Conservation (phyloP, 2,329 filamentous ascomycete genomes). For the Pseudogymnoascus sp. region DNA sequence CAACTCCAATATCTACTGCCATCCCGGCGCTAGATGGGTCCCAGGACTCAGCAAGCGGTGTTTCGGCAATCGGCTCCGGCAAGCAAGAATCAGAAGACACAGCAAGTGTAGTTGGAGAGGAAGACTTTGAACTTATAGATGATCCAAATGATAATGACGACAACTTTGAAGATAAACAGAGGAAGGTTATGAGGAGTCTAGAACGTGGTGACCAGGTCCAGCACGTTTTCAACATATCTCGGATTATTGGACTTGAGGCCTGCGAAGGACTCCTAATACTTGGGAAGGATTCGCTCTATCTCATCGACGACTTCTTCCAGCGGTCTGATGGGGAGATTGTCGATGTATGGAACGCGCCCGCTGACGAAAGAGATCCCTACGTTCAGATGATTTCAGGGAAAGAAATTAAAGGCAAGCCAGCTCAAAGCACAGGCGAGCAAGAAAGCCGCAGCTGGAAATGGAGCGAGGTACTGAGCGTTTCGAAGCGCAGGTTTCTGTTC, state of each 20-base stretch:
- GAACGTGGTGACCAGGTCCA: constrained; percentile 88
- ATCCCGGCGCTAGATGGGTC: constrained; percentile 14
- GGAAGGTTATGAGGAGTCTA: constrained; percentile 91
- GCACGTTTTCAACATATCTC: constrained; percentile 89
- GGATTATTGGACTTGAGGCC: constrained; percentile 87
- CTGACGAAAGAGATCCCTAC: constrained; percentile 89
- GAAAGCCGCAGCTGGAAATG: constrained; percentile 88
- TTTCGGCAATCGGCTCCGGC: not conserved
- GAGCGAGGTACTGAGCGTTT: constrained; percentile 89
- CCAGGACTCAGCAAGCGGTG: constrained; percentile 10
- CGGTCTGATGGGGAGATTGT: constrained; percentile 93
- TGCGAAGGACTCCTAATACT: constrained; percentile 90
- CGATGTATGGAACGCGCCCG: constrained; percentile 86
- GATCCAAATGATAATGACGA: constrained; percentile 76
- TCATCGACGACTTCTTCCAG: constrained; percentile 95
- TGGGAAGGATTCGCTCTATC: constrained; percentile 84
- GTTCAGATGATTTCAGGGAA: constrained; percentile 84
- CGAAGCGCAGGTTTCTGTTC: constrained; percentile 90
- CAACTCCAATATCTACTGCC: constrained; percentile 13
- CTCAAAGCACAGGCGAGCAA: constrained; percentile 54
- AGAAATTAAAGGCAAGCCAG: constrained; percentile 52
- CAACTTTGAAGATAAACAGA: constrained; percentile 92
- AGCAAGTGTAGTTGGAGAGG: constrained; percentile 49
- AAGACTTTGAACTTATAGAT: constrained; percentile 93
- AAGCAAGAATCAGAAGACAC: constrained; percentile 4